phyloP scores from a whole-genome alignment of 2,329 filamentous ascomycete species.

The Pestalotiopsis sp. region DNA sequence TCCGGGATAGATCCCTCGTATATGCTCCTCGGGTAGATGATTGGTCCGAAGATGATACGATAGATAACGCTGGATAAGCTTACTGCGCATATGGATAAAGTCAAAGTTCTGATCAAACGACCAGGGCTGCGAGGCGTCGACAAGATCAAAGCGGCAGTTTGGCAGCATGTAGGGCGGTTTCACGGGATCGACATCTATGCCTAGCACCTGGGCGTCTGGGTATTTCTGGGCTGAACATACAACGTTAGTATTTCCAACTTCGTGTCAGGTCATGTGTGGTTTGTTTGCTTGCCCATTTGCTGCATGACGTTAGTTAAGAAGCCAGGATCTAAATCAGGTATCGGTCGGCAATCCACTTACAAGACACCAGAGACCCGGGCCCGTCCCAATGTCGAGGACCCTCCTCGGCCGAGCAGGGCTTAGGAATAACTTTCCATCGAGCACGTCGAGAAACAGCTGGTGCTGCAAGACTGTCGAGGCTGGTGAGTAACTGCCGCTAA shows the following conservation, averaged over 20 bases:
- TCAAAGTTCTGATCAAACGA: conserved; percentile 27
- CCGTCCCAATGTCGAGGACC: conserved; percentile 13
- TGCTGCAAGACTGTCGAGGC: conserved; percentile 5
- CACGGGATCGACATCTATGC: conserved; percentile 32
- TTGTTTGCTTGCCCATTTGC: conserved; percentile 6
- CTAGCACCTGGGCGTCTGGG: conserved; percentile 27
- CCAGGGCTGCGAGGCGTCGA: conserved; percentile 30
- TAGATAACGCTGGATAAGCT: not conserved
- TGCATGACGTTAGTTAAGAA: not conserved
- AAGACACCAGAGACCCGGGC: conserved; percentile 10
- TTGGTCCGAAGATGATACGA: not conserved
- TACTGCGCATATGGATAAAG: conserved; percentile 32
- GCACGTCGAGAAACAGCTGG: conserved; percentile 9
- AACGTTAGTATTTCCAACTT: not conserved
- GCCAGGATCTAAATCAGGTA: not conserved
- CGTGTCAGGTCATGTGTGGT: not conserved
- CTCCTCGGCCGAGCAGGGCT: conserved; percentile 9
- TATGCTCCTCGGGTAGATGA: too few relatives aligned
- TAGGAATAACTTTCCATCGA: conserved; percentile 10
- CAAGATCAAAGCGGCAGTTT: conserved; percentile 30
- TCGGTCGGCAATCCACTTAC: not conserved
- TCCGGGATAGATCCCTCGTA: not conserved
- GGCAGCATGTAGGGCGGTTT: conserved; percentile 24
- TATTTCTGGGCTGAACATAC: conserved; percentile 12
- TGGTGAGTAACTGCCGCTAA: not conserved